Conservation (phyloP, 73 alveolate genomes). For the Paramecium sonneborni region DNA sequence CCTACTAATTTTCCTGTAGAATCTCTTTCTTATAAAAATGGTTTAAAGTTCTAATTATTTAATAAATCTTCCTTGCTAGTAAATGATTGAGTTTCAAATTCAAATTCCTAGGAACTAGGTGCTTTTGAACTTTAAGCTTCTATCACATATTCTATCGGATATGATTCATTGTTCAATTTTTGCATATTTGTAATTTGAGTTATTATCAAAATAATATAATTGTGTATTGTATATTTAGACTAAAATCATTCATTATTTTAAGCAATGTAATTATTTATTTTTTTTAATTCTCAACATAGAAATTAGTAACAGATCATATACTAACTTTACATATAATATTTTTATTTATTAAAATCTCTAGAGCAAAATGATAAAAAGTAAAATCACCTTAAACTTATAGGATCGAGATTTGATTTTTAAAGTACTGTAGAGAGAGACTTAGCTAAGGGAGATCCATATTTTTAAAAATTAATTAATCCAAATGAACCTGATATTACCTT, state of each 20-base stretch:
- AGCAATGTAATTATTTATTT: not conserved
- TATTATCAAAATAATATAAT: not conserved
- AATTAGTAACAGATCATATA: not conserved
- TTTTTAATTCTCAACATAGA: not conserved
- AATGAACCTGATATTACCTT: not conserved
- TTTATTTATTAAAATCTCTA: not conserved
- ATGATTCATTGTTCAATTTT: not conserved
- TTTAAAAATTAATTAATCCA: not conserved
- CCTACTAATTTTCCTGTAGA: constrained; percentile 40
- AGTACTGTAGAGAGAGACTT: not conserved
- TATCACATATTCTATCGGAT: not conserved
- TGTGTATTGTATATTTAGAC: not conserved
- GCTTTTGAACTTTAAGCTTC: not conserved
- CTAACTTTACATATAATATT: not conserved
- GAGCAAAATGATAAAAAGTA: not conserved
- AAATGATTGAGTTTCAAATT: constrained; percentile 37
- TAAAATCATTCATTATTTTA: not conserved
- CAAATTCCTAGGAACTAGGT: constrained; percentile 43
- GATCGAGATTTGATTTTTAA: not conserved
- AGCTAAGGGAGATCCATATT: not conserved
- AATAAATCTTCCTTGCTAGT: constrained; percentile 35
- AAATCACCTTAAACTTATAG: not conserved
- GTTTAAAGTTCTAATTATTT: not conserved
- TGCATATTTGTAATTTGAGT: not conserved
- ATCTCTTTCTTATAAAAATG: constrained; percentile 52